Base-by-base conservation (phyloP, 169 alveolate genomes). In the Plasmodium berghei region DNA sequence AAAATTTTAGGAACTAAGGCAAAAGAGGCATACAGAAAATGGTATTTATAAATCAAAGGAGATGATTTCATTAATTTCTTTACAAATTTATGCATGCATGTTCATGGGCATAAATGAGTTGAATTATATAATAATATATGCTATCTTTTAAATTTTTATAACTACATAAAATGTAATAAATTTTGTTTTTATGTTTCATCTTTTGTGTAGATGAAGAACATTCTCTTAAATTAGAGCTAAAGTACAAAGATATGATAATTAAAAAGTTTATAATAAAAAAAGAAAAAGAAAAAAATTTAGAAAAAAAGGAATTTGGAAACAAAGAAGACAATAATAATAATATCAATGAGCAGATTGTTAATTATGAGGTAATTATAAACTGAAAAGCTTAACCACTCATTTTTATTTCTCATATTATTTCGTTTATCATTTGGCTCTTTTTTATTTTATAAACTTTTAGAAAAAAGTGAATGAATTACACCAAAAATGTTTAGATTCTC, bases 231-330 rank as follows among this genome's bases (percentile, higher is more conserved):
- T 28, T 83, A 62, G 90, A 83, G 45, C 46, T 83, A 62, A 83
- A 83, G 18, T 83, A 83, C 22, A 83, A 83, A 69, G 90, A 83
- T 34, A 83, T 83, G 90, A 83, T 83, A 40, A 67, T 83, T 42
- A 66, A 83, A 45, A 83, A 67, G 28, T 40, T 83, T 52, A 42
- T 83, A 28, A 46, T 58, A 71, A 83, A 83, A 46, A 67, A 28
- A 4, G 5, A 40, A 18, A 56, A 6, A 14, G 59, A 24, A 28
- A 83, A 55, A 48, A 40, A 1, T 16, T 18, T 46, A 28, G 42
- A 40, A 28, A 58, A 72, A 14, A 42, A 12, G 2, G 72, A 83
- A 22, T 22, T 22, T 24, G 42, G 22, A 22, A 42, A 28, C 45
- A 62, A 28, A 12, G 22, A n/a, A 14, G 24, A 58, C 16, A 58